A percentile compares a stretch with the other conserved stretches of the same genome.
These are phyloP conservation scores for Pterulicium gracile DNA, from an alignment of 1,284 basidiomycete species.

Conservation along the genomic window DNA sequence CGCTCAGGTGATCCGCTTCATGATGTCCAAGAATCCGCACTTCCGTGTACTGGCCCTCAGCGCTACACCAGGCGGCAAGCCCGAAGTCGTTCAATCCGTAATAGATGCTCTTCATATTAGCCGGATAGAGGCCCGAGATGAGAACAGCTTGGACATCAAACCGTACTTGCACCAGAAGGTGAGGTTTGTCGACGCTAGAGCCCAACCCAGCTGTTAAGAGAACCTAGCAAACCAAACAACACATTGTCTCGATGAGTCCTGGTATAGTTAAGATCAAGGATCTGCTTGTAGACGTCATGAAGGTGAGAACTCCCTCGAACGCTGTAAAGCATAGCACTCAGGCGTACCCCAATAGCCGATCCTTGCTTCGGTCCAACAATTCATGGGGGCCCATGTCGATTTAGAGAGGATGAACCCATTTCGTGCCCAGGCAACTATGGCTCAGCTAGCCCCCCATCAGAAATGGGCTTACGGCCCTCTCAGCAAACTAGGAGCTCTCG, in stretches of 20 bases:
- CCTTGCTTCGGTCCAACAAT: constrained; percentile 13
- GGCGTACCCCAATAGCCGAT: constrained; percentile 16
- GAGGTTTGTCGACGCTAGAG: neutral
- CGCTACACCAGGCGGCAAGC: constrained; percentile 86
- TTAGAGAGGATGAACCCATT: constrained; percentile 47
- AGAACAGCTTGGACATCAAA: constrained; percentile 81
- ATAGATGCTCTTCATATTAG: constrained; percentile 95
- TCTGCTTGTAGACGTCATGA: constrained; percentile 56
- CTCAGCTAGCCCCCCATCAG: constrained; percentile 26
- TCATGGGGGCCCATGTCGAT: constrained; percentile 18
- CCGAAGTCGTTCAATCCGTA: constrained; percentile 84
- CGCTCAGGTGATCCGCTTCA: constrained; percentile 77
- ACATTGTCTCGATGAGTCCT: constrained; percentile 61
- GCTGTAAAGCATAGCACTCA: neutral
- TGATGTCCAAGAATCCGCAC: constrained; percentile 91
- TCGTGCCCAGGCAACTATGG: constrained; percentile 29
- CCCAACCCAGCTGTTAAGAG: constrained; percentile 3
- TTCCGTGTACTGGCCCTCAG: constrained; percentile 92
- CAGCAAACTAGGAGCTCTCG: constrained; percentile 41
- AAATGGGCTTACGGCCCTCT: constrained; percentile 32
- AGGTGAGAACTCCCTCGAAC: constrained; percentile 45
- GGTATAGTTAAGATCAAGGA: constrained; percentile 47
- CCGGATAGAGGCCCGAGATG: constrained; percentile 90
- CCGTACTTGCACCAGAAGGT: constrained; percentile 88
- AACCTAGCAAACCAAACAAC: constrained; percentile 50